Conservation (phyloP, 2,329 filamentous ascomycete genomes). For the Bipolaris bicolor region DNA sequence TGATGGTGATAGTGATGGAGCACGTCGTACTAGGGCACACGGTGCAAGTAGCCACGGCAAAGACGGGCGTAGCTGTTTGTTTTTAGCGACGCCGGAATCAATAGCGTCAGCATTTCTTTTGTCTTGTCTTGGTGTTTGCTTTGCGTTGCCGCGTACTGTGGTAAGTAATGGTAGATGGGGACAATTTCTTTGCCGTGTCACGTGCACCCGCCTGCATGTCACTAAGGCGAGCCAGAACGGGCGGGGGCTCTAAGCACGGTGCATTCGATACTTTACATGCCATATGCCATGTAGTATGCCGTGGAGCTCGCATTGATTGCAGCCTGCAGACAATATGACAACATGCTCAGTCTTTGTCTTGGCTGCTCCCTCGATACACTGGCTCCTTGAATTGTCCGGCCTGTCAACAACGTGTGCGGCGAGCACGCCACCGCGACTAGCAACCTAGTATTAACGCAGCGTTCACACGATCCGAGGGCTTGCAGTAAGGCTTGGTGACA, state of each 20-base stretch:
- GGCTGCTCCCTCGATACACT: not conserved
- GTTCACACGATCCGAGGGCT: not conserved
- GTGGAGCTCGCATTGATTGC: conserved; percentile 22
- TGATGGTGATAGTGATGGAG: not conserved
- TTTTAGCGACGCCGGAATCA: not conserved
- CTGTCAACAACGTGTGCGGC: not conserved
- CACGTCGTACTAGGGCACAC: conserved; percentile 2
- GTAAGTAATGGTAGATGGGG: no score
- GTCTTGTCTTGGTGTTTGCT: not conserved
- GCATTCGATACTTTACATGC: no score
- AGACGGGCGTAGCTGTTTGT: not conserved
- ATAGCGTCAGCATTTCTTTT: conserved; percentile 3
- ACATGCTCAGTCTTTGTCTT: not conserved
- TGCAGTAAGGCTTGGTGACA: conserved; percentile 2
- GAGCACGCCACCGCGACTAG: not conserved
- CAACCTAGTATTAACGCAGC: not conserved
- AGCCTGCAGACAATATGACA: not conserved
- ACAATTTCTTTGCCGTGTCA: conserved; percentile 4
- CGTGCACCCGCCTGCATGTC: not conserved
- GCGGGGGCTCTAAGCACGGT: no score
- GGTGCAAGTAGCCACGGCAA: not conserved
- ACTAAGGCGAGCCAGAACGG: no score
- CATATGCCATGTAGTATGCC: not conserved
- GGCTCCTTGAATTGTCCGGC: not conserved
- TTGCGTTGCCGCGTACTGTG: not conserved